A percentile compares a stretch with the other conserved stretches of the same genome.
Conservation (phyloP, 2,329 filamentous ascomycete species). For the Seiridium unicorne region DNA sequence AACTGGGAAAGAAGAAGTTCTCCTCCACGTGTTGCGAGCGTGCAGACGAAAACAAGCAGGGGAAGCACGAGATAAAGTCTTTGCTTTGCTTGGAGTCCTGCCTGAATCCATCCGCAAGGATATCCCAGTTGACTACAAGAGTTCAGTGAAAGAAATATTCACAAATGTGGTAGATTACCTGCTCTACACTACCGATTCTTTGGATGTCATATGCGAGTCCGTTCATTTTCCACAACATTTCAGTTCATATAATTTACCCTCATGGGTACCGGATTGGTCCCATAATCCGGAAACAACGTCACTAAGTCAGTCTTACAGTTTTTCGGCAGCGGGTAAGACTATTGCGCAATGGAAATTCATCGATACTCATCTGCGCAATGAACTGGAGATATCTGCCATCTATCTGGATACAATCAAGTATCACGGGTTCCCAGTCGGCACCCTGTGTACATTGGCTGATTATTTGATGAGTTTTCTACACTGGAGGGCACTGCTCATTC, state of each 20-base stretch:
- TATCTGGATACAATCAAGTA: constrained; percentile 23
- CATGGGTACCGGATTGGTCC: constrained; percentile 36
- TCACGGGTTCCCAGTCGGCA: constrained; percentile 26
- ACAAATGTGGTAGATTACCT: constrained; percentile 31
- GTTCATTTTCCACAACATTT: constrained; percentile 29
- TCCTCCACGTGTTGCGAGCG: neutral
- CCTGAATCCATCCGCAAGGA: constrained; percentile 20
- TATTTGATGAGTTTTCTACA: constrained; percentile 35
- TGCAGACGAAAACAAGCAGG: constrained; percentile 19
- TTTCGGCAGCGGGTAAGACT: constrained; percentile 17
- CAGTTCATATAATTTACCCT: constrained; percentile 24
- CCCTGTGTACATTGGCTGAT: constrained; percentile 24
- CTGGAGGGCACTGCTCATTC: constrained; percentile 27
- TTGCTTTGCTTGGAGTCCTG: constrained; percentile 31
- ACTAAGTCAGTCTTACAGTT: constrained; percentile 14
- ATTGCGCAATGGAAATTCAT: constrained; percentile 17
- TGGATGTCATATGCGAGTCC: constrained; percentile 33
- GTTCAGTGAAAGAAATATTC: constrained; percentile 30
- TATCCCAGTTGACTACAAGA: constrained; percentile 28
- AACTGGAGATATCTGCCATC: constrained; percentile 27
- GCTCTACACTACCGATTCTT: constrained; percentile 17
- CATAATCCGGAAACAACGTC: constrained; percentile 18
- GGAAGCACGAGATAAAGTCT: constrained; percentile 34
- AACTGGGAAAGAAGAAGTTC: neutral
- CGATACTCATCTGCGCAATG: constrained; percentile 15